Conservation (phyloP, 169 alveolate species). For the Plasmodium sp. region DNA sequence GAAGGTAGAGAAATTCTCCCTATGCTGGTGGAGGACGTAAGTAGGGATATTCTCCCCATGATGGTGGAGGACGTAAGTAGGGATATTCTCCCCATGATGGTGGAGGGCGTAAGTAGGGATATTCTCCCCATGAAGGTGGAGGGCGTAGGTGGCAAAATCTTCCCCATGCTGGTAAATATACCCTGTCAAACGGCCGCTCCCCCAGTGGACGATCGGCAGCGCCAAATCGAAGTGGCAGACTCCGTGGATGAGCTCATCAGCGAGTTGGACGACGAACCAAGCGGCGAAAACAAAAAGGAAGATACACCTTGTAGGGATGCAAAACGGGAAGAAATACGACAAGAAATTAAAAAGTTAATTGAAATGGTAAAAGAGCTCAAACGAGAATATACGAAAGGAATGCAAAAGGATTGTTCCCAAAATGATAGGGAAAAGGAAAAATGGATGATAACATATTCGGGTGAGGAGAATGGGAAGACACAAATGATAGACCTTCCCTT, state of each 20-base stretch:
- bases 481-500: neutral
- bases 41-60: neutral
- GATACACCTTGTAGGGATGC: neutral
- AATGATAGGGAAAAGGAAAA: neutral
- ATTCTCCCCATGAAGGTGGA: neutral
- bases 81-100: neutral
- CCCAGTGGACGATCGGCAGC: neutral
- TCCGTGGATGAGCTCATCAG: neutral
- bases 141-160: neutral
- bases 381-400: conserved; percentile 11
- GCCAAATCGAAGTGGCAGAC: neutral
- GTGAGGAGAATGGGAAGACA: neutral
- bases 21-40: neutral
- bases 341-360: conserved; percentile 35
- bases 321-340: conserved; percentile 4
- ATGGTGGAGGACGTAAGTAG: neutral
- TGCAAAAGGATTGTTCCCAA: neutral
- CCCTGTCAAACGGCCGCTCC: neutral
- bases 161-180: neutral
- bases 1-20: neutral
- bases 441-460: neutral
- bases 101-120: neutral
- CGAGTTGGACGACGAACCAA: neutral
- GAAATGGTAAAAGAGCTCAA: conserved; percentile 36
- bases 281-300: neutral